phyloP scores from a whole-genome alignment of 495 filamentous ascomycete genomes.

The Hypoxylon fragiforme region DNA sequence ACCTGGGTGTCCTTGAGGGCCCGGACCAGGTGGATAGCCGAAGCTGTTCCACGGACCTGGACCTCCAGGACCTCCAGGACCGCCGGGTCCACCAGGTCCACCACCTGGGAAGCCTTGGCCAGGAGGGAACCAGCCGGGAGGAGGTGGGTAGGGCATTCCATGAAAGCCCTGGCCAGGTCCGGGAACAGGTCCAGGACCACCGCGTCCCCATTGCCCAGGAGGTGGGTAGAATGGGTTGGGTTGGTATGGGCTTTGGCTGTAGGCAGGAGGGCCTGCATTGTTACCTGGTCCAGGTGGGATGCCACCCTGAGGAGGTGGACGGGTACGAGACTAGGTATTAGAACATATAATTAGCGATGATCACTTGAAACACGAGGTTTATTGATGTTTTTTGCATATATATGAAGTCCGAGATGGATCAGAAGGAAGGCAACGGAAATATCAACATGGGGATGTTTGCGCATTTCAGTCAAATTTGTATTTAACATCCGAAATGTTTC shows the following conservation, averaged over 20 bases:
- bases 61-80: constrained; percentile 53
- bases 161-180: constrained; percentile 46
- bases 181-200: constrained; percentile 51
- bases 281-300: constrained; percentile 35
- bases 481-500: constrained; percentile 86
- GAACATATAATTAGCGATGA: constrained; percentile 28
- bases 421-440: constrained; percentile 99
- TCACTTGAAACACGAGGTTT: neutral
- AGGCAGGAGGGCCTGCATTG: constrained; percentile 52
- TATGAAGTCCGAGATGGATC: constrained; percentile 49
- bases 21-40: constrained; percentile 53
- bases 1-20: constrained; percentile 41
- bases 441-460: constrained; percentile 87
- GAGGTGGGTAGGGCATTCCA: constrained; percentile 57
- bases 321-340: constrained; percentile 44
- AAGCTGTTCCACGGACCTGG: constrained; percentile 61
- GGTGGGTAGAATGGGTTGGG: constrained; percentile 52
- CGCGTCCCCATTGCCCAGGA: constrained; percentile 58
- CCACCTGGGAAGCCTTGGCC: constrained; percentile 75
- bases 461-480: constrained; percentile 75
- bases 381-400: constrained; percentile 1
- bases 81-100: constrained; percentile 56
- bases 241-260: constrained; percentile 53
- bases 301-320: constrained; percentile 37
- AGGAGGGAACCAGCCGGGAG: constrained; percentile 79